These are phyloP conservation scores for Aquanectria penicillioides DNA, from an alignment of 2,329 filamentous ascomycete species.

Conservation along the genomic window DNA sequence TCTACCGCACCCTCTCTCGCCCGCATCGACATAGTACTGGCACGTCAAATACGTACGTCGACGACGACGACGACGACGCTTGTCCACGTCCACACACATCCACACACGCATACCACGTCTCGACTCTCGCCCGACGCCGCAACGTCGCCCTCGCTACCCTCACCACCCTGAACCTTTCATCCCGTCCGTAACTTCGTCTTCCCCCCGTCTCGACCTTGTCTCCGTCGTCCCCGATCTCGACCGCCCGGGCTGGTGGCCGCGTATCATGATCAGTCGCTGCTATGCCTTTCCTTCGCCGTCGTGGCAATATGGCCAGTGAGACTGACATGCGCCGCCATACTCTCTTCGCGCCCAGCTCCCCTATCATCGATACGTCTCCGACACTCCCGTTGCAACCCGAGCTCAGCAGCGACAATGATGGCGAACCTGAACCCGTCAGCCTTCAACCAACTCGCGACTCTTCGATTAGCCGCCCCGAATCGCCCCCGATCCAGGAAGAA, in stretches of 20 bases:
- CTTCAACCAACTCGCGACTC: conserved; percentile 39
- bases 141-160: conserved; percentile 8
- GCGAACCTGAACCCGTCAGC: conserved; percentile 28
- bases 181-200: neutral
- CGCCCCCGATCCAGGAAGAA: conserved; percentile 65
- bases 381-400: conserved; percentile 35
- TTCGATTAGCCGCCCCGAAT: conserved; percentile 51
- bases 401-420: conserved; percentile 30
- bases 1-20: conserved; percentile 1
- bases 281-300: conserved; percentile 71
- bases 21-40: neutral
- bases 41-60: conserved; percentile 13
- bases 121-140: neutral
- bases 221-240: conserved; percentile 10
- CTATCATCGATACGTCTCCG: conserved; percentile 40
- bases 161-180: neutral
- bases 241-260: conserved; percentile 40
- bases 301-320: conserved; percentile 68
- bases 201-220: neutral
- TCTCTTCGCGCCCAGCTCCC: conserved; percentile 45
- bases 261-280: conserved; percentile 53
- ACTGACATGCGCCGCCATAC: conserved; percentile 67
- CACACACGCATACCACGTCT: conserved; percentile 11
- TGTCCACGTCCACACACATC: conserved; percentile 19
- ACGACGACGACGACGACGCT: conserved; percentile 11